phyloP scores from a whole-genome alignment of 2,329 filamentous ascomycete genomes.

The Diaporthe batatas region DNA sequence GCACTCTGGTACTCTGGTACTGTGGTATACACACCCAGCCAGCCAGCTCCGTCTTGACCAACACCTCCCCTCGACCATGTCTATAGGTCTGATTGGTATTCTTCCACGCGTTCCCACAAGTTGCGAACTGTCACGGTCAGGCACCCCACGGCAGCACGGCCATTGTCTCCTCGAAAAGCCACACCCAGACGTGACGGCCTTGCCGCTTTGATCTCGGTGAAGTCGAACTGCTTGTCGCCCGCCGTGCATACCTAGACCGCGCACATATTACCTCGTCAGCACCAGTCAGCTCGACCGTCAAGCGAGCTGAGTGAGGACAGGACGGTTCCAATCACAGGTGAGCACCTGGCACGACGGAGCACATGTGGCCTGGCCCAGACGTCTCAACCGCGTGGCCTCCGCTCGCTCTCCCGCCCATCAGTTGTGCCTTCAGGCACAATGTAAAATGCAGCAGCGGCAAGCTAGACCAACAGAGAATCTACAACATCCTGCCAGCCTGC shows the following conservation, averaged over 20 bases:
- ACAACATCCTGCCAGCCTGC: neutral
- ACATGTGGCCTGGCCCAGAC: conserved; percentile 18
- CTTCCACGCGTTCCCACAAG: neutral
- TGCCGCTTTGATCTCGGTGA: neutral
- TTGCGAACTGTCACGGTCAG: neutral
- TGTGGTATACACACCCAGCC: neutral
- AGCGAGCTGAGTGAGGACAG: conserved; percentile 29
- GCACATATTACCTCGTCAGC: conserved; percentile 26
- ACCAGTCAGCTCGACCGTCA: conserved; percentile 26
- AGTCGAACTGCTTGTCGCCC: neutral
- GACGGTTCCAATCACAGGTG: conserved; percentile 22
- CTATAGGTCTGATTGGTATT: neutral
- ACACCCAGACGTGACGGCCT: neutral
- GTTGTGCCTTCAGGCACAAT: conserved; percentile 1
- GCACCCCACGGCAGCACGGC: too few species aligned
- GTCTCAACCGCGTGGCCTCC: conserved; percentile 24
- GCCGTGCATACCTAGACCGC: neutral
- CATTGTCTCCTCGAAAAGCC: too few species aligned
- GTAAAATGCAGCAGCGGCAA: too few species aligned
- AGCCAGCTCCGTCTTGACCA: neutral
- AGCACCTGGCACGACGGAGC: conserved; percentile 13
- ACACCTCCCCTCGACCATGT: neutral
- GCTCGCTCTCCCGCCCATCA: neutral
- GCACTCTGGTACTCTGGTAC: too few species aligned
- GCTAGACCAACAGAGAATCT: neutral